These are phyloP conservation scores for Eutrema salsugineum DNA, from an alignment of 441 rosid genomes.

Conservation along the genomic window DNA sequence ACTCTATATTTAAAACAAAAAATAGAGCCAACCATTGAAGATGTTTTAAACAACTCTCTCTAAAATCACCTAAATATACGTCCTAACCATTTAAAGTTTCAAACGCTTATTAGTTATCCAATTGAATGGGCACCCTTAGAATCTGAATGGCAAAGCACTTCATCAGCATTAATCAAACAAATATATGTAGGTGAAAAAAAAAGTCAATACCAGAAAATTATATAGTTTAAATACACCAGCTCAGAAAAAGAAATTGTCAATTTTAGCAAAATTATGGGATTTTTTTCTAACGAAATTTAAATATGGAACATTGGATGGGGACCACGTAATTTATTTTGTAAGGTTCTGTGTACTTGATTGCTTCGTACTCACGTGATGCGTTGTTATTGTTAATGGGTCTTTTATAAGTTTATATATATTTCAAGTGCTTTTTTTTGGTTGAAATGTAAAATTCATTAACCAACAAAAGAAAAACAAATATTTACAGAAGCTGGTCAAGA, in stretches of 20 bases:
- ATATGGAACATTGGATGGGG: not conserved
- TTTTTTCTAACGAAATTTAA: not conserved
- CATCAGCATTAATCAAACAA: not conserved
- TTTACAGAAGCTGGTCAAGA: too few relatives aligned
- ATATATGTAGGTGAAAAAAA: not conserved
- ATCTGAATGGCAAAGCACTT: not conserved
- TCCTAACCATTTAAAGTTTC: not conserved
- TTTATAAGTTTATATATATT: not conserved
- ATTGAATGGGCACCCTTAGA: not conserved
- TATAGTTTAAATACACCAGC: too few relatives aligned
- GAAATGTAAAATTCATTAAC: too few relatives aligned
- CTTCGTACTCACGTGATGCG: slow-evolving; percentile 31
- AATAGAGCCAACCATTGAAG: too few relatives aligned
- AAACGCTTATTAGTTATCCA: not conserved
- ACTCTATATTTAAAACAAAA: too few relatives aligned
- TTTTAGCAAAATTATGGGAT: not conserved
- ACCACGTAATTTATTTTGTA: slow-evolving; percentile 16
- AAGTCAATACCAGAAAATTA: too few relatives aligned
- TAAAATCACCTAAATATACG: not conserved
- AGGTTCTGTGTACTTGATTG: slow-evolving; percentile 11
- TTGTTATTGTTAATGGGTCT: slow-evolving; percentile 10
- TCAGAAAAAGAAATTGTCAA: not conserved
- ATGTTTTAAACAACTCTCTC: too few relatives aligned
- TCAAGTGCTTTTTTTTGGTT: not conserved
- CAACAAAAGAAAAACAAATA: too few relatives aligned